Conservation (phyloP, 768 basidiomycete genomes). For the Tricholoma furcatifolium region DNA sequence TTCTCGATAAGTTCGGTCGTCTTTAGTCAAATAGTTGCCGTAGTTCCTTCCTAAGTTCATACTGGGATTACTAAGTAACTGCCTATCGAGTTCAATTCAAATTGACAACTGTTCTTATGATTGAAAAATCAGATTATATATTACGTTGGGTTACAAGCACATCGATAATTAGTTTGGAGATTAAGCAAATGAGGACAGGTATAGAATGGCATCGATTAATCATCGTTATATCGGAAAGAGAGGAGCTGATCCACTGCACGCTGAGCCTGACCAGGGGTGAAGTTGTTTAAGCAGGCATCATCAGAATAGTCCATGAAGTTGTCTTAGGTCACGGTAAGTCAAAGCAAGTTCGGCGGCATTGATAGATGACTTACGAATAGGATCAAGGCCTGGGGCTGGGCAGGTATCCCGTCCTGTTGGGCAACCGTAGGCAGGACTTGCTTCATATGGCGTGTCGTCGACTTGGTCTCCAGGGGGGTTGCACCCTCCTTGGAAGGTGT, state of each 20-base stretch:
- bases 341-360: not conserved
- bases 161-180: too few relatives aligned
- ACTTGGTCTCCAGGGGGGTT: constrained; percentile 36
- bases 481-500: constrained; percentile 46
- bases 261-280: constrained; percentile 37
- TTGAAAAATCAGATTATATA: too few relatives aligned
- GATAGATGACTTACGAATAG: constrained; percentile 33
- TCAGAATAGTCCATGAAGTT: constrained; percentile 52
- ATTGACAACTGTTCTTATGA: too few relatives aligned
- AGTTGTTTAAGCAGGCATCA: constrained; percentile 44
- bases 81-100: too few relatives aligned
- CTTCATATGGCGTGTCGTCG: constrained; percentile 42
- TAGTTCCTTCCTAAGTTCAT: not conserved
- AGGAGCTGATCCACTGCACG: too few relatives aligned
- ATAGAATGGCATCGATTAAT: too few relatives aligned
- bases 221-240: too few relatives aligned
- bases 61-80: too few relatives aligned
- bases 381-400: constrained; percentile 32
- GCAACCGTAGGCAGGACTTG: constrained; percentile 35
- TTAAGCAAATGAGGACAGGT: too few relatives aligned
- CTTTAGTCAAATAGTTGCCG: not conserved
- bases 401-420: constrained; percentile 30
- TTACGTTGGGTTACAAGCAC: too few relatives aligned
- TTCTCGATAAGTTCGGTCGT: constrained; percentile 5
- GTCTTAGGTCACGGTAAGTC: constrained; percentile 8